Conservation (phyloP, 192 early-diverging fungal genomes). For the Rhizophagus sp. region DNA sequence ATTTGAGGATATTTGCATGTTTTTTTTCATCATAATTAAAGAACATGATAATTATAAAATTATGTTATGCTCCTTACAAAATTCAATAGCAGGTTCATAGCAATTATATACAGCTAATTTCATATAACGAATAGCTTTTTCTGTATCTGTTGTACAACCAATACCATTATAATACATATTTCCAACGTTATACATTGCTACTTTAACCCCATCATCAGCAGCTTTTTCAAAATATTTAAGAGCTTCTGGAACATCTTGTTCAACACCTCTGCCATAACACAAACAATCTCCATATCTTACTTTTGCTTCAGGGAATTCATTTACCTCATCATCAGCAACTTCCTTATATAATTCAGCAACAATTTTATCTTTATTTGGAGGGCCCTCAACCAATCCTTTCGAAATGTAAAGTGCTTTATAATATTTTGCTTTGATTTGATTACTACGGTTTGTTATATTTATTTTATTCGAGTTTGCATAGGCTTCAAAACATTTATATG, state of each 20-base stretch:
- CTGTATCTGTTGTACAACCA: not conserved
- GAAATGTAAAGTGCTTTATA: not conserved
- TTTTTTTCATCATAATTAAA: too few relatives aligned
- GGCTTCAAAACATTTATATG: not conserved
- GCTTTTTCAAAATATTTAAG: not conserved
- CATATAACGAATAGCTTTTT: not conserved
- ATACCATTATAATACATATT: not conserved
- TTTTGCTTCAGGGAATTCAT: not conserved
- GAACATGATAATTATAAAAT: too few relatives aligned
- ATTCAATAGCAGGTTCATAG: not conserved
- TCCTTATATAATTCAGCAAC: constrained; percentile 8
- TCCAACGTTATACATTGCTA: not conserved
- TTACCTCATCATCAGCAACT: not conserved
- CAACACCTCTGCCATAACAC: not conserved
- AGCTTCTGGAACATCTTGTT: not conserved
- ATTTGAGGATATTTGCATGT: too few relatives aligned
- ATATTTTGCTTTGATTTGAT: not conserved
- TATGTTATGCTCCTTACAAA: not conserved
- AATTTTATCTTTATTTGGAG: not conserved
- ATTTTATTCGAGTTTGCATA: not conserved
- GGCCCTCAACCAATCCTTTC: not conserved
- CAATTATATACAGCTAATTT: not conserved
- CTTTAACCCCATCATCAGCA: not conserved
- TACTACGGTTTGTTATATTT: too few relatives aligned
- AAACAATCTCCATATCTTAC: not conserved